A percentile compares a stretch with the other conserved stretches of the same genome.
phyloP scores from a whole-genome alignment of 805 yeast genomes.

The Starmera dryadoides region DNA sequence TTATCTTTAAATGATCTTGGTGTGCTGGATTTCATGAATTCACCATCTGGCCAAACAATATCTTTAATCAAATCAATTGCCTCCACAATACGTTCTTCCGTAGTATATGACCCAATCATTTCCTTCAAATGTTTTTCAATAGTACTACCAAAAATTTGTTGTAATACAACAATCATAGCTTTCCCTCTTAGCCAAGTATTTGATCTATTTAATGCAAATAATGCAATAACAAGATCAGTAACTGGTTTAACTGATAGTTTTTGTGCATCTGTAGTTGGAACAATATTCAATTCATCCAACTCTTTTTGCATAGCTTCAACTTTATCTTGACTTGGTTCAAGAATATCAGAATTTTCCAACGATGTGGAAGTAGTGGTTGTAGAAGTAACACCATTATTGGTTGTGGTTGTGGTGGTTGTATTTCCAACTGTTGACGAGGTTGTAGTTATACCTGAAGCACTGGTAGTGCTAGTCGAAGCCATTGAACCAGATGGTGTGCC shows the following conservation, averaged over 20 bases:
- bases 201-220: conserved; percentile 59
- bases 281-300: conserved; percentile 32
- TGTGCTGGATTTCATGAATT: conserved; percentile 37
- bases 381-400: background rate
- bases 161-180: conserved; percentile 73
- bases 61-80: conserved; percentile 23
- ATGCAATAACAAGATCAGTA: conserved; percentile 62
- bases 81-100: conserved; percentile 40
- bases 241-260: conserved; percentile 71
- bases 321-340: conserved; percentile 11
- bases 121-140: conserved; percentile 53
- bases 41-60: conserved; percentile 46
- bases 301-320: conserved; percentile 47
- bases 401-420: background rate
- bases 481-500: conserved; percentile 3
- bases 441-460: background rate
- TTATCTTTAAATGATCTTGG: conserved; percentile 46
- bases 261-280: conserved; percentile 11
- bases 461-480: background rate
- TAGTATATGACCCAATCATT: conserved; percentile 30
- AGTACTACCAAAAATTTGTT: conserved; percentile 82
- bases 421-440: background rate
- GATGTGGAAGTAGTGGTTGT: background rate
- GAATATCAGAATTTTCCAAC: background rate
- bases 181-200: conserved; percentile 80